Percentiles rank a stretch among this genome's conserved stretches.
phyloP scores from a whole-genome alignment of 257 asterid genomes.

The Haberlea rhodopensis region DNA sequence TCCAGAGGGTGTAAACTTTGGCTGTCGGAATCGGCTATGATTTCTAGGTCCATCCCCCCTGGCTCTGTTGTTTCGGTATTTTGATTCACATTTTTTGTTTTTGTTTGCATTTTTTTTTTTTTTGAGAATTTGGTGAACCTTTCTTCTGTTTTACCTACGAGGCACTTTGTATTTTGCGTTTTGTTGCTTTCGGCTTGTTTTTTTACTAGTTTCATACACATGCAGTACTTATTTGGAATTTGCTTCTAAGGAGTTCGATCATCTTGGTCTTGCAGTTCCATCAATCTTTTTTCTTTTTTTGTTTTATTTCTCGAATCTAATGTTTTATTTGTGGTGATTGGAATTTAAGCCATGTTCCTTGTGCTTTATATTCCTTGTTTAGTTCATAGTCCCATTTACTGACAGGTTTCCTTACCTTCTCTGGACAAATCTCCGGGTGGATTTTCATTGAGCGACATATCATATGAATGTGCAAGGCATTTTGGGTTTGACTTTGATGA shows the following conservation, averaged over 20 bases:
- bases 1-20: constrained; percentile 57
- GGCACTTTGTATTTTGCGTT: too few species aligned
- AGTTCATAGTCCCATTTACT: constrained; percentile 18
- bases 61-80: constrained; percentile 83
- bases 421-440: constrained; percentile 36
- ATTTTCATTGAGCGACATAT: constrained; percentile 58
- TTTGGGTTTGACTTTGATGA: constrained; percentile 53
- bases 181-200: not conserved
- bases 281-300: too few species aligned
- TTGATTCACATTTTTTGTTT: not conserved
- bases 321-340: not conserved
- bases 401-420: constrained; percentile 80
- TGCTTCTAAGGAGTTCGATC: not conserved
- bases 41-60: constrained; percentile 53
- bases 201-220: not conserved
- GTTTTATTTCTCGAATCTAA: not conserved
- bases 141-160: not conserved
- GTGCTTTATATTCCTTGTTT: not conserved
- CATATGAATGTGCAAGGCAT: constrained; percentile 64
- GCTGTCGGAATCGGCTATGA: constrained; percentile 70
- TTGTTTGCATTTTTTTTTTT: not conserved
- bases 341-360: not conserved
- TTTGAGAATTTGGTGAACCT: not conserved
- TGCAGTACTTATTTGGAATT: not conserved
- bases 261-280: not conserved